phyloP scores from a whole-genome alignment of 352 stramenopile genomes.

The Pythium phragmiticola region DNA sequence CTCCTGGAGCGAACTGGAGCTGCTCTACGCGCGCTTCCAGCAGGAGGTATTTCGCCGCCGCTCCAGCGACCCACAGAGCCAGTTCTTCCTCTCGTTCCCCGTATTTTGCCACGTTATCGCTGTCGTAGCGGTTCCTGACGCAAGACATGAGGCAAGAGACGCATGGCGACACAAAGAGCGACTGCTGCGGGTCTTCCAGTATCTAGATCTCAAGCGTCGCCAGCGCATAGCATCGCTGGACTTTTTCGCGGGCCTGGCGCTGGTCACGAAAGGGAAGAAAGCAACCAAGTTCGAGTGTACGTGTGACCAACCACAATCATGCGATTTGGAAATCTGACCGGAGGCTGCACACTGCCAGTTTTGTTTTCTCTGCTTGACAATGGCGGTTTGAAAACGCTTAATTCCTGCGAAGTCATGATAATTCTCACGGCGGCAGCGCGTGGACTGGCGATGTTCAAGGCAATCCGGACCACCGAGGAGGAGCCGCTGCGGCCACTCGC shows the following conservation, averaged over 20 bases:
- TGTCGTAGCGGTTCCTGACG: conserved; percentile 1
- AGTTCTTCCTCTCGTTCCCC: conserved; percentile 56
- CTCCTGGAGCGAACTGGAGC: conserved; percentile 54
- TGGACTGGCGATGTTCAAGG: conserved; percentile 57
- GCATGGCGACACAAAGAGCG: conserved; percentile 34
- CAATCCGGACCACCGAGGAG: conserved; percentile 18
- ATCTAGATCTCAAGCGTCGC: conserved; percentile 31
- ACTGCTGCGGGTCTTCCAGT: conserved; percentile 45
- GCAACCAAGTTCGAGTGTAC: conserved; percentile 61
- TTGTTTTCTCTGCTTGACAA: conserved; percentile 64
- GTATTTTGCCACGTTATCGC: conserved; percentile 48
- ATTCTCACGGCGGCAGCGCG: conserved; percentile 42
- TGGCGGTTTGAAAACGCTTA: conserved; percentile 52
- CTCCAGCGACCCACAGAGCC: conserved; percentile 28
- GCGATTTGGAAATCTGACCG: neutral
- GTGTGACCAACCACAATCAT: neutral
- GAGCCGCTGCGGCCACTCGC: conserved; percentile 31
- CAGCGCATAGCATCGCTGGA: conserved; percentile 43
- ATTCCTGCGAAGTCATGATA: conserved; percentile 63
- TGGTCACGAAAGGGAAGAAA: conserved; percentile 67
- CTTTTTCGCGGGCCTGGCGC: conserved; percentile 60
- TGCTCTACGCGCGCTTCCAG: conserved; percentile 56
- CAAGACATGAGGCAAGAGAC: neutral
- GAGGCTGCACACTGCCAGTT: conserved; percentile 32
- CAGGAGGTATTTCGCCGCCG: conserved; percentile 47